These are phyloP conservation scores for Candida morakotiae DNA, from an alignment of 805 yeast species.

Conservation along the genomic window DNA sequence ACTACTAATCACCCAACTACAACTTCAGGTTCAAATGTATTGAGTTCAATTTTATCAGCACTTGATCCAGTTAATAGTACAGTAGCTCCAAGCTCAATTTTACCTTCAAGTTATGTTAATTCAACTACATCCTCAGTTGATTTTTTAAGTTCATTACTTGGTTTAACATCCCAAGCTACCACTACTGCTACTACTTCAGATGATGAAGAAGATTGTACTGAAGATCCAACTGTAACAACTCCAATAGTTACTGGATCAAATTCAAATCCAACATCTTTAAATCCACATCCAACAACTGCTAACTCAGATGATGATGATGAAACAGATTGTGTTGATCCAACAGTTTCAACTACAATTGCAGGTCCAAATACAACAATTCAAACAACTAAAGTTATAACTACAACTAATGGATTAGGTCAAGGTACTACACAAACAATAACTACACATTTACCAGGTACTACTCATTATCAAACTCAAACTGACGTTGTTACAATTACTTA, in stretches of 20 bases:
- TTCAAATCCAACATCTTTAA: not conserved
- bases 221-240: not conserved
- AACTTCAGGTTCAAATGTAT: not conserved
- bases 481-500: conserved; percentile 5
- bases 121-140: conserved; percentile 1
- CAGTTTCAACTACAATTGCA: not conserved
- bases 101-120: not conserved
- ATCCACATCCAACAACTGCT: not conserved
- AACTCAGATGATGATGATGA: conserved; percentile 4
- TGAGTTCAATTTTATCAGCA: not conserved
- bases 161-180: not conserved
- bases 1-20: not conserved
- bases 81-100: not conserved
- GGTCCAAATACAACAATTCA: not conserved
- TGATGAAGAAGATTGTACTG: conserved; percentile 2
- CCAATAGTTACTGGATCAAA: not conserved
- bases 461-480: not conserved
- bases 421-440: not conserved
- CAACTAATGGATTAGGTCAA: conserved; percentile 2
- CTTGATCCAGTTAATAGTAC: too few species aligned
- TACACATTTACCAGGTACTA: not conserved
- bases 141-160: conserved; percentile 4
- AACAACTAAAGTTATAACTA: conserved; percentile 2
- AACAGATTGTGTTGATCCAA: not conserved
- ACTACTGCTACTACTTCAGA: not conserved